Conservation (phyloP, 2,329 filamentous ascomycete genomes). For the Diaporthe sp. region DNA sequence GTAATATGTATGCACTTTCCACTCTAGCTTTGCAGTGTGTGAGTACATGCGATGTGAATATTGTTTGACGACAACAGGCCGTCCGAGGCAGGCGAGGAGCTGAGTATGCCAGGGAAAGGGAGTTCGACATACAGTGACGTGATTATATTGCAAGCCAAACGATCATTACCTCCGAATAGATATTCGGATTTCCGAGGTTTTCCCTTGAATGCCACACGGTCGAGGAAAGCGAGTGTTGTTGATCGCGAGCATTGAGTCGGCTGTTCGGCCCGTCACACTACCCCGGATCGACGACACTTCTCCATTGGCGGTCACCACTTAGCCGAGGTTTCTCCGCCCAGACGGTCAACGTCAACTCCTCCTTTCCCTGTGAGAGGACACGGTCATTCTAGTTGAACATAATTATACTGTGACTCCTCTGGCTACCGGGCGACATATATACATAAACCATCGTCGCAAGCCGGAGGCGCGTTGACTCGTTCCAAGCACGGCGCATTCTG, state of each 20-base stretch:
- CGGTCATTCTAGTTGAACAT: background rate
- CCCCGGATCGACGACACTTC: background rate
- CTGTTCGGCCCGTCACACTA: background rate
- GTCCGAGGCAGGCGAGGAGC: background rate
- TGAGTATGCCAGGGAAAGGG: background rate
- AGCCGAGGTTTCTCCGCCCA: conserved; percentile 10
- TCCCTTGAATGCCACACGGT: background rate
- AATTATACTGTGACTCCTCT: too few relatives aligned
- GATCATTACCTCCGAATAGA: background rate
- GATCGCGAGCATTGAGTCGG: background rate
- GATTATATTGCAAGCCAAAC: background rate
- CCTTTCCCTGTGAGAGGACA: background rate
- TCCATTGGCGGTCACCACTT: background rate
- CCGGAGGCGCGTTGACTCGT: background rate
- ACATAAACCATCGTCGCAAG: background rate
- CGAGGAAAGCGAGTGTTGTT: background rate
- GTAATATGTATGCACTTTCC: background rate
- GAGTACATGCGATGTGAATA: background rate
- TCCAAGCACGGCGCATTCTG: background rate
- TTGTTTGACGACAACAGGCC: too few relatives aligned
- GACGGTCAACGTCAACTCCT: background rate
- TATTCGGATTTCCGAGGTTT: background rate
- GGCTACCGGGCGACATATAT: background rate
- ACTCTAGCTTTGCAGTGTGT: background rate
- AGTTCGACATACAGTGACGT: background rate